Evolutionary conservation across 257 asterid species (phyloP).

Genomic region (Forsythia suspensa): DNA sequence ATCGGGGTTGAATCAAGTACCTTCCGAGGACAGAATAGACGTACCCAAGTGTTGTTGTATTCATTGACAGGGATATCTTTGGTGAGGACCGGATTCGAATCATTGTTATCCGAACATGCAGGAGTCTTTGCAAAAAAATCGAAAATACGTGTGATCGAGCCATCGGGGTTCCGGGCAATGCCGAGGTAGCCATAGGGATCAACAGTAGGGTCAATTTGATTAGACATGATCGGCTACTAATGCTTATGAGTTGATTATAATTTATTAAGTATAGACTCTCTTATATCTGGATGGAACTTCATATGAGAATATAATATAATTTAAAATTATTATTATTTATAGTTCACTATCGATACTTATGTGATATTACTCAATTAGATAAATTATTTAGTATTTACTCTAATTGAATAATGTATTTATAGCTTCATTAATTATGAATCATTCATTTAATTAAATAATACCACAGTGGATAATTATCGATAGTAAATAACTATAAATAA

Average conservation of each 20-base stretch:
- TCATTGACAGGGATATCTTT: constrained; percentile 30
- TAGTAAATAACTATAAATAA: too few species aligned
- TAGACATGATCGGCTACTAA: not conserved
- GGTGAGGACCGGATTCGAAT: constrained; percentile 2
- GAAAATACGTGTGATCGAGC: constrained; percentile 25
- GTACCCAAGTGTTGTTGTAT: constrained; percentile 15
- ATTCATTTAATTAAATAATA: too few species aligned
- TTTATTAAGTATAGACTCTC: too few species aligned
- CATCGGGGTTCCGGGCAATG: constrained; percentile 19
- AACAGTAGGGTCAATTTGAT: constrained; percentile 3
- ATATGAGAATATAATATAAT: too few species aligned
- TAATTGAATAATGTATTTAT: too few species aligned
- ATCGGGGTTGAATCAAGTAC: not conserved
- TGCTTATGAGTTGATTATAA: not conserved
- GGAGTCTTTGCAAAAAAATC: not conserved
- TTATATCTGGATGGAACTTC: too few species aligned
- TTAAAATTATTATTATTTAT: too few species aligned
- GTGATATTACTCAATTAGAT: too few species aligned
- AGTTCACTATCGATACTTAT: too few species aligned
- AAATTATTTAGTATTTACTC: too few species aligned
- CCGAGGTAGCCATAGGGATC: constrained; percentile 26
- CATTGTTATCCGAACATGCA: not conserved
- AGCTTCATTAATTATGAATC: too few species aligned
- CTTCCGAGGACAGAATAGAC: not conserved
- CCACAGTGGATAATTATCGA: too few species aligned